Percentiles rank a stretch among this genome's conserved stretches.
phyloP scores from a whole-genome alignment of 2,329 filamentous ascomycete genomes.

The Alternaria dauci region DNA sequence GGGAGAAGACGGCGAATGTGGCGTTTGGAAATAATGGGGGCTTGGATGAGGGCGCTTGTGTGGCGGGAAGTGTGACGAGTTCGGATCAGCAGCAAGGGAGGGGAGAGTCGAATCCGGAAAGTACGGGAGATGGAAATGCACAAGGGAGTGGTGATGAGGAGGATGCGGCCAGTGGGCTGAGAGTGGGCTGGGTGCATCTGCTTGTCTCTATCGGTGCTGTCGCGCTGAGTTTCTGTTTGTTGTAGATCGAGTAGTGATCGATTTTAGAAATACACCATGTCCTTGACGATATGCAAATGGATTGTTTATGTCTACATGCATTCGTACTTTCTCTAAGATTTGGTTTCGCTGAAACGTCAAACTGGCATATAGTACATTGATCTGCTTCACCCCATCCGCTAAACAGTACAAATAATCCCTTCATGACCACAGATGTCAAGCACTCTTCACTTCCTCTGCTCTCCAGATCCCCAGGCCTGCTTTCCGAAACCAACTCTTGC shows the following conservation, averaged over 20 bases:
- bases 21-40: conserved; percentile 40
- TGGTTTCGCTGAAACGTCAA: neutral
- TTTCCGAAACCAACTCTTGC: conserved; percentile 20
- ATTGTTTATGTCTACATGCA: neutral
- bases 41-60: conserved; percentile 39
- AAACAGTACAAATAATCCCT: neutral
- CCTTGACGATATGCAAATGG: neutral
- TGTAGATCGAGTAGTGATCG: conserved; percentile 1
- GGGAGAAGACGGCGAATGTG: conserved; percentile 53
- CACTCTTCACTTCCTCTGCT: neutral
- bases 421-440: neutral
- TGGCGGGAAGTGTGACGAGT: conserved; percentile 39
- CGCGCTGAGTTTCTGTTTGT: conserved; percentile 5
- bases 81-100: conserved; percentile 37
- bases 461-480: neutral
- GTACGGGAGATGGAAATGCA: conserved; percentile 11
- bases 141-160: conserved; percentile 17
- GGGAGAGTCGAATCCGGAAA: conserved; percentile 34
- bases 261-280: too few relatives aligned
- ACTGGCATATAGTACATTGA: neutral
- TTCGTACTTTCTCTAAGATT: neutral
- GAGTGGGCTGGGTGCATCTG: conserved; percentile 22
- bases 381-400: neutral
- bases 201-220: conserved; percentile 23
- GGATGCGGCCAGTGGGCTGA: conserved; percentile 26